These are phyloP conservation scores for Bryoerythrophyllum caledonicum DNA, from an alignment of 225 moss, liverwort and hornwort genomes.

Conservation along the genomic window DNA sequence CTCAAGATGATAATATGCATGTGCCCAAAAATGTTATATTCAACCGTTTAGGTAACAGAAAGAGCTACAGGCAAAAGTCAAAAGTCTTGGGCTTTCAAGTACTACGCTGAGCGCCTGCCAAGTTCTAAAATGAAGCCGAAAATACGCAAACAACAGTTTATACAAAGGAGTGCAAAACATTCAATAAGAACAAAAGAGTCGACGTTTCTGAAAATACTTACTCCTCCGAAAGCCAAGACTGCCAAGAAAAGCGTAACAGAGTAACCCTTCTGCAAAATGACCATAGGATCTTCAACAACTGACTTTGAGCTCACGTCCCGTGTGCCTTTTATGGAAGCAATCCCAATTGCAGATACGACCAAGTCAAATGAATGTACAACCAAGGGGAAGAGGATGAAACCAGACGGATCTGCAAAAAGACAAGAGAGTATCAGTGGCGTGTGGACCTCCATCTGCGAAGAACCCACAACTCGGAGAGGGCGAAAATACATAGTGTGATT, in stretches of 20 bases:
- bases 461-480: not conserved
- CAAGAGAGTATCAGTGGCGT: conserved; percentile 12
- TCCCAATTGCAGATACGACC: conserved; percentile 77
- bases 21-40: not conserved
- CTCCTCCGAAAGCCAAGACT: conserved; percentile 74
- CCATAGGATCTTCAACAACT: conserved; percentile 78
- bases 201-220: conserved; percentile 39
- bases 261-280: conserved; percentile 80
- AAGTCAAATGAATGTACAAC: conserved; percentile 85
- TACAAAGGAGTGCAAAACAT: not conserved
- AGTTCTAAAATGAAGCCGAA: conserved; percentile 1
- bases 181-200: not conserved
- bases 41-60: not conserved
- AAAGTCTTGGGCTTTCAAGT: not conserved
- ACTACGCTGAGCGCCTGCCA: not conserved
- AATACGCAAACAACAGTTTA: not conserved
- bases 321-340: conserved; percentile 73
- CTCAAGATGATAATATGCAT: not conserved
- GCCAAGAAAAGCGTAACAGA: conserved; percentile 76
- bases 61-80: not conserved
- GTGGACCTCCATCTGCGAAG: not conserved
- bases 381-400: conserved; percentile 79
- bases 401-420: conserved; percentile 66
- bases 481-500: not conserved
- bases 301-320: conserved; percentile 68